Evolutionary conservation across 2,329 filamentous ascomycete genomes (phyloP).

Genomic region (Cercospora beticola): DNA sequence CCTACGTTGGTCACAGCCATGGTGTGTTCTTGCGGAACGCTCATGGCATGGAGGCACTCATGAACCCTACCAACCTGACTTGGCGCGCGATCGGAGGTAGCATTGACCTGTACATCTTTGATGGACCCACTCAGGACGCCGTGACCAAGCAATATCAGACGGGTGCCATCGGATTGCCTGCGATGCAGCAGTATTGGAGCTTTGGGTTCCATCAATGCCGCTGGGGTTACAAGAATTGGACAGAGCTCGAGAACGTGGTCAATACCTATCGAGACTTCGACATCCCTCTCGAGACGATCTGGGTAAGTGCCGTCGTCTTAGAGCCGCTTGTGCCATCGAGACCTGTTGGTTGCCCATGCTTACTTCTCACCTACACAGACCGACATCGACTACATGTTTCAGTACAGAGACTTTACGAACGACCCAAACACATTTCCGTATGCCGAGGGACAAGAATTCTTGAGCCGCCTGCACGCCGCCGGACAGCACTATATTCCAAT

Average conservation of each 20-base stretch:
- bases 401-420: constrained; percentile 60
- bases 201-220: constrained; percentile 82
- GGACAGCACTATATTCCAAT: constrained; percentile 62
- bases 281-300: constrained; percentile 57
- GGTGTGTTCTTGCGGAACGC: constrained; percentile 76
- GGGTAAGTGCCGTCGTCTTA: constrained; percentile 29
- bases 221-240: constrained; percentile 78
- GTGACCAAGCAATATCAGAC: constrained; percentile 70
- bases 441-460: constrained; percentile 51
- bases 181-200: constrained; percentile 78
- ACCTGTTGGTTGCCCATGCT: background rate
- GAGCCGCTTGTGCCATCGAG: background rate
- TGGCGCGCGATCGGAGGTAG: constrained; percentile 74
- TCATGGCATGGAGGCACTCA: constrained; percentile 71
- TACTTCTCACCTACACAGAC: constrained; percentile 7
- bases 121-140: constrained; percentile 66
- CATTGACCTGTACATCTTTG: constrained; percentile 77
- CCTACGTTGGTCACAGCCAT: constrained; percentile 68
- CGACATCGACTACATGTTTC: constrained; percentile 58
- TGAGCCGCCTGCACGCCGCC: constrained; percentile 53
- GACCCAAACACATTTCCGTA: constrained; percentile 55
- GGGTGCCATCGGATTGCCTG: constrained; percentile 67
- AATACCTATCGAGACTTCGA: constrained; percentile 54
- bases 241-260: constrained; percentile 59
- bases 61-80: constrained; percentile 64